Conservation (phyloP, 2,329 filamentous ascomycete genomes). For the Penicillium brevicompactum region DNA sequence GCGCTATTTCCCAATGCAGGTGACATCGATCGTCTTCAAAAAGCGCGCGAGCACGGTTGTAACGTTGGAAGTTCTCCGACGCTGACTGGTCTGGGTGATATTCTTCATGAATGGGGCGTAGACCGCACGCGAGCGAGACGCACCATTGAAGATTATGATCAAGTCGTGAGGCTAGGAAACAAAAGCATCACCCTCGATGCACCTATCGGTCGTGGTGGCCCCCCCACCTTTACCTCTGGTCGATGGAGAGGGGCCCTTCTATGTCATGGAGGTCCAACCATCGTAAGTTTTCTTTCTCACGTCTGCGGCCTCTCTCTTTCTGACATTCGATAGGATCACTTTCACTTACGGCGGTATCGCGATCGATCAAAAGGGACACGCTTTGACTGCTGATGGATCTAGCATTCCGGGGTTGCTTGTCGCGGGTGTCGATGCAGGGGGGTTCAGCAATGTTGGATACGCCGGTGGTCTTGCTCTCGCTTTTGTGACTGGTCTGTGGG, state of each 20-base stretch:
- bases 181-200: slow-evolving; percentile 15
- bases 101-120: slow-evolving; percentile 25
- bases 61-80: slow-evolving; percentile 27
- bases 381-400: slow-evolving; percentile 23
- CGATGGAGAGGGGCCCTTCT: slow-evolving; percentile 29
- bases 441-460: slow-evolving; percentile 30
- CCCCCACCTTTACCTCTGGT: slow-evolving; percentile 20
- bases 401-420: slow-evolving; percentile 25
- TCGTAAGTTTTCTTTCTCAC: slow-evolving; percentile 19
- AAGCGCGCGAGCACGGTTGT: slow-evolving; percentile 27
- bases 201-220: slow-evolving; percentile 15
- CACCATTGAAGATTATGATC: slow-evolving; percentile 27
- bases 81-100: slow-evolving; percentile 14
- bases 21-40: slow-evolving; percentile 28
- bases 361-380: slow-evolving; percentile 26
- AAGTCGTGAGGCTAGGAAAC: slow-evolving; percentile 12
- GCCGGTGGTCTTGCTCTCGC: slow-evolving; percentile 31
- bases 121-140: slow-evolving; percentile 16
- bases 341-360: slow-evolving; percentile 32
- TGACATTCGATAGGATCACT: slow-evolving; percentile 22
- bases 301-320: neutral
- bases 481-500: slow-evolving; percentile 32
- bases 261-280: slow-evolving; percentile 32
- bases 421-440: slow-evolving; percentile 29
- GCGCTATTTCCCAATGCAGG: slow-evolving; percentile 29